A percentile compares a stretch with the other conserved stretches of the same genome.
Evolutionary conservation across 75 land plant genomes (phyloP).

Genomic region (Selaginella tamariscina): DNA sequence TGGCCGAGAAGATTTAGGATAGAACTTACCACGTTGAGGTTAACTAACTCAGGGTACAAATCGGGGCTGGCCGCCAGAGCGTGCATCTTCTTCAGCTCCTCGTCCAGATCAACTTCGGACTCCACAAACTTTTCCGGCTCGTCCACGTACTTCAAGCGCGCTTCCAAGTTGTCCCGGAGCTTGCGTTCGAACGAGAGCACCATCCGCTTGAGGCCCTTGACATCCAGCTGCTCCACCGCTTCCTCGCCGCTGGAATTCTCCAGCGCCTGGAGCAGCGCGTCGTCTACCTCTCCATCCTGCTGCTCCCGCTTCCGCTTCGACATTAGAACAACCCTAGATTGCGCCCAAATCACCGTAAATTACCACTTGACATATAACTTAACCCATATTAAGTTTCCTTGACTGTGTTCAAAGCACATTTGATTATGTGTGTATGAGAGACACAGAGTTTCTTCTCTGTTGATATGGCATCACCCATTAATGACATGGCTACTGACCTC

Average conservation of each 20-base stretch:
- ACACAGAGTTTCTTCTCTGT: too few species aligned
- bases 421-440: too few species aligned
- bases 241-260: constrained; percentile 35
- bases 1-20: constrained; percentile 53
- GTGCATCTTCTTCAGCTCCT: constrained; percentile 64
- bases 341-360: too few species aligned
- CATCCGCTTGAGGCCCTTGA: constrained; percentile 59
- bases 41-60: constrained; percentile 81
- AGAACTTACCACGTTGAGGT: constrained; percentile 51
- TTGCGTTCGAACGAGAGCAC: constrained; percentile 90
- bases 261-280: constrained; percentile 63
- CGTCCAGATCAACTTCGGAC: constrained; percentile 91
- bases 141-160: constrained; percentile 88
- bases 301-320: not conserved
- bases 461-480: too few species aligned
- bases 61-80: constrained; percentile 85
- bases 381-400: too few species aligned
- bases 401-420: too few species aligned
- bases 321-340: too few species aligned
- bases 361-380: too few species aligned
- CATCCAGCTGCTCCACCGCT: constrained; percentile 59
- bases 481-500: too few species aligned
- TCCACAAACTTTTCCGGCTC: constrained; percentile 87
- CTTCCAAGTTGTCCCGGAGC: constrained; percentile 79
- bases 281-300: constrained; percentile 30